A percentile compares a stretch with the other conserved stretches of the same genome.
Evolutionary conservation across 2,329 filamentous ascomycete species (phyloP).

Genomic region (Uncinocarpus reesii): DNA sequence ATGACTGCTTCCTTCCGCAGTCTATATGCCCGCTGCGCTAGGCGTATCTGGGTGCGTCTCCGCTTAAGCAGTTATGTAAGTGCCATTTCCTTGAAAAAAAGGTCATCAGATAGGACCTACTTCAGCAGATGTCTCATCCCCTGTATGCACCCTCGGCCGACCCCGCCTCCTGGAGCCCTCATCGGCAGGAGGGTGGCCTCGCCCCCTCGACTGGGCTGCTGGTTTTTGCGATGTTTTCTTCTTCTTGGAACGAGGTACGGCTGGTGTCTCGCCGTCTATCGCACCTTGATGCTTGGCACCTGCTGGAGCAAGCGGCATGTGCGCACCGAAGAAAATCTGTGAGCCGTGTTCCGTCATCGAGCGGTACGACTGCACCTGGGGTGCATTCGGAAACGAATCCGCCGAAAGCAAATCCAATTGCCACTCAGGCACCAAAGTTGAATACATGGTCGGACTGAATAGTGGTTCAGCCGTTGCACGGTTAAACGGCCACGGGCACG

Average conservation of each 20-base stretch:
- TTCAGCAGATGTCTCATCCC: constrained; percentile 66
- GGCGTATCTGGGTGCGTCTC: constrained; percentile 72
- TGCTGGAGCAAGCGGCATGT: not conserved
- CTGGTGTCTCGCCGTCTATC: not conserved
- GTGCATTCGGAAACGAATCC: constrained; percentile 3
- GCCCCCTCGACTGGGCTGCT: not conserved
- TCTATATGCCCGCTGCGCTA: constrained; percentile 75
- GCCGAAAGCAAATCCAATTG: constrained; percentile 10
- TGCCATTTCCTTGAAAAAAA: constrained; percentile 7
- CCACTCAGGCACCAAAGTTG: not conserved
- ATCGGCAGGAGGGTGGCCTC: not conserved
- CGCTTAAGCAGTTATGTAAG: constrained; percentile 45
- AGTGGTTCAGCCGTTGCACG: not conserved
- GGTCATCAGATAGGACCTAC: constrained; percentile 43
- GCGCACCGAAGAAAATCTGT: not conserved
- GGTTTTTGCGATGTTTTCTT: not conserved
- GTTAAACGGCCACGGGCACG: no score
- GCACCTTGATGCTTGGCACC: not conserved
- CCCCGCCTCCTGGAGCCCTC: constrained; percentile 49
- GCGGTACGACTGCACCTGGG: not conserved
- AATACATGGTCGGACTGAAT: not conserved
- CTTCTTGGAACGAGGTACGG: not conserved
- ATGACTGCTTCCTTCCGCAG: constrained; percentile 76
- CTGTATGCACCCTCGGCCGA: constrained; percentile 63
- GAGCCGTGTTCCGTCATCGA: not conserved